phyloP scores from a whole-genome alignment of 2,329 filamentous ascomycete genomes.

The Phoma sp. region DNA sequence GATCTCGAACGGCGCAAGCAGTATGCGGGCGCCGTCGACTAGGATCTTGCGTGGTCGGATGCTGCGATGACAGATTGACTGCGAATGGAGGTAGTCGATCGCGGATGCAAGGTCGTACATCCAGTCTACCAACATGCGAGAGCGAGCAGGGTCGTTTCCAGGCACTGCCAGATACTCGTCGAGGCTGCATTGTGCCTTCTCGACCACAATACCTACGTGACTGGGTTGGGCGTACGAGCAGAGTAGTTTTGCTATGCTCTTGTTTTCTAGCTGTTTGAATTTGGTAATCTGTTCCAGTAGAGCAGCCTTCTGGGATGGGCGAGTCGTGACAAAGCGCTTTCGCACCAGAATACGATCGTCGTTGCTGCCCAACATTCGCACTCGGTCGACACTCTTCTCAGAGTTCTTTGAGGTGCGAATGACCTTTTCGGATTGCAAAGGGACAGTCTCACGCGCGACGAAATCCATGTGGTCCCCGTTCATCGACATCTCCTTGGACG shows the following conservation, averaged over 20 bases:
- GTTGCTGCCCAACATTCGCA: constrained; percentile 42
- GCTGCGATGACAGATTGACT: constrained; percentile 45
- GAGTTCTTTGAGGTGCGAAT: constrained; percentile 40
- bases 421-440: constrained; percentile 42
- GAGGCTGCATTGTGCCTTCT: constrained; percentile 44
- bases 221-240: constrained; percentile 49
- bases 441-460: constrained; percentile 44
- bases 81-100: constrained; percentile 47
- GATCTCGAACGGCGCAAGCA: constrained; percentile 48
- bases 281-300: constrained; percentile 47
- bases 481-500: constrained; percentile 47
- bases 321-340: constrained; percentile 46
- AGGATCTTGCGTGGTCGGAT: constrained; percentile 51
- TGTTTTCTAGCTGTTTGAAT: constrained; percentile 48
- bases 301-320: constrained; percentile 44
- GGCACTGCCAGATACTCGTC: constrained; percentile 47
- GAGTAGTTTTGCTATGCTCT: constrained; percentile 47
- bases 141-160: constrained; percentile 37
- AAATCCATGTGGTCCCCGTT: constrained; percentile 49
- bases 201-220: constrained; percentile 44
- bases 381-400: constrained; percentile 46
- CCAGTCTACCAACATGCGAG: constrained; percentile 48
- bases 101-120: constrained; percentile 50
- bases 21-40: constrained; percentile 43
- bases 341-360: constrained; percentile 45